phyloP scores from a whole-genome alignment of 768 basidiomycete genomes.

The Russula compacta region DNA sequence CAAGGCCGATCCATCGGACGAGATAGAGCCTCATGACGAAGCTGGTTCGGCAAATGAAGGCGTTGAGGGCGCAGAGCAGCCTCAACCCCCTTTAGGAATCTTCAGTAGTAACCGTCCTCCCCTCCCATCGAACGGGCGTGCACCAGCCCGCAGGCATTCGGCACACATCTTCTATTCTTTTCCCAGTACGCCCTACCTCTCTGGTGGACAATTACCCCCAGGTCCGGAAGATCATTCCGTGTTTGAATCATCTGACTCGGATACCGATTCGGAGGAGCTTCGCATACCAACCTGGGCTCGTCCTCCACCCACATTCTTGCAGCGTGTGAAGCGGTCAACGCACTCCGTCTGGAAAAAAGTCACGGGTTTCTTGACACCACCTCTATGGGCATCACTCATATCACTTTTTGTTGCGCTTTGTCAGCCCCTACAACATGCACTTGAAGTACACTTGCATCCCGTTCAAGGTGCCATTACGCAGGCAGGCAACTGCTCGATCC shows the following conservation, averaged over 20 bases:
- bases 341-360: constrained; percentile 32
- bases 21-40: constrained; percentile 21
- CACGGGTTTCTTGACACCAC: constrained; percentile 79
- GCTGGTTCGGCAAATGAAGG: background rate
- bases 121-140: background rate
- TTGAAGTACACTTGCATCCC: constrained; percentile 55
- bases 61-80: background rate
- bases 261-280: constrained; percentile 23
- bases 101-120: background rate
- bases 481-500: constrained; percentile 75
- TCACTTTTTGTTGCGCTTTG: constrained; percentile 73
- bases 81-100: background rate
- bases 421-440: constrained; percentile 60
- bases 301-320: constrained; percentile 24
- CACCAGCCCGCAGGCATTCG: constrained; percentile 22
- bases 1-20: constrained; percentile 37
- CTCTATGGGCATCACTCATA: constrained; percentile 69
- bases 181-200: constrained; percentile 42
- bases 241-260: constrained; percentile 19
- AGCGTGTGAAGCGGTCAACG: constrained; percentile 24
- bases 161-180: constrained; percentile 51
- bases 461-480: constrained; percentile 57
- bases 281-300: constrained; percentile 18
- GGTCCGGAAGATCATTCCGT: constrained; percentile 9
- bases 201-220: constrained; percentile 1